Evolutionary conservation across 2,329 filamentous ascomycete species (phyloP).

Genomic region (Nothopassalora personata): DNA sequence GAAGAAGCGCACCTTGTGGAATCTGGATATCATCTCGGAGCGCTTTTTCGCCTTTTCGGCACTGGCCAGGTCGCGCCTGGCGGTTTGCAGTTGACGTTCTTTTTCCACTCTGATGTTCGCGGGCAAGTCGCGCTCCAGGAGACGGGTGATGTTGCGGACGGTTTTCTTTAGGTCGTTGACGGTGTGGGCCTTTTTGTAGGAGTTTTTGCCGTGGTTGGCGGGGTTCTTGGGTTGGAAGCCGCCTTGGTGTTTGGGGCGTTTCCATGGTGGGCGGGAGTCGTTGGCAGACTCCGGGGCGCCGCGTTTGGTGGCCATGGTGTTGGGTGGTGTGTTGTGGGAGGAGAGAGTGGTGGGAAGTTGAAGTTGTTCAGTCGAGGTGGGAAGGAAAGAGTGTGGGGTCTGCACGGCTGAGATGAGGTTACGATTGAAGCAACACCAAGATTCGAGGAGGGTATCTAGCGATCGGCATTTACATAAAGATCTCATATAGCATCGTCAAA

Average conservation of each 20-base stretch:
- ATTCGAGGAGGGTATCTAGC: constrained; percentile 1
- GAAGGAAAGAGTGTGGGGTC: neutral
- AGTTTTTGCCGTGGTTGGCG: constrained; percentile 21
- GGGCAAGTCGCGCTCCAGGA: constrained; percentile 60
- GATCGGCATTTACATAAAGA: neutral
- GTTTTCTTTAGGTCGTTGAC: constrained; percentile 65
- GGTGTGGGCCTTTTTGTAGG: constrained; percentile 33
- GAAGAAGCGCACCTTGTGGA: constrained; percentile 81
- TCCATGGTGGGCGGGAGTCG: constrained; percentile 8
- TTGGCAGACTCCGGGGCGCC: constrained; percentile 11
- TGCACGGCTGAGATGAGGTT: neutral
- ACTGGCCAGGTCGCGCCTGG: constrained; percentile 58
- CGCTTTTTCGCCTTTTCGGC: constrained; percentile 57
- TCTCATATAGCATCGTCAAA: neutral
- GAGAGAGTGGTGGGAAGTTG: neutral
- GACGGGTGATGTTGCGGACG: constrained; percentile 62
- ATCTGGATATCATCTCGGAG: constrained; percentile 67
- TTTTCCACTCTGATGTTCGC: constrained; percentile 63
- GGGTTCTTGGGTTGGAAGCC: neutral
- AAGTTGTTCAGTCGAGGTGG: neutral
- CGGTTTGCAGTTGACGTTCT: constrained; percentile 65
- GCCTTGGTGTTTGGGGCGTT: constrained; percentile 14
- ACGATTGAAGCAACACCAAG: neutral
- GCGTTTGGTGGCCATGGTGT: constrained; percentile 21
- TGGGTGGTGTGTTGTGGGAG: neutral